Conservation (phyloP, 2,329 filamentous ascomycete species). For the Fusarium liriodendri region DNA sequence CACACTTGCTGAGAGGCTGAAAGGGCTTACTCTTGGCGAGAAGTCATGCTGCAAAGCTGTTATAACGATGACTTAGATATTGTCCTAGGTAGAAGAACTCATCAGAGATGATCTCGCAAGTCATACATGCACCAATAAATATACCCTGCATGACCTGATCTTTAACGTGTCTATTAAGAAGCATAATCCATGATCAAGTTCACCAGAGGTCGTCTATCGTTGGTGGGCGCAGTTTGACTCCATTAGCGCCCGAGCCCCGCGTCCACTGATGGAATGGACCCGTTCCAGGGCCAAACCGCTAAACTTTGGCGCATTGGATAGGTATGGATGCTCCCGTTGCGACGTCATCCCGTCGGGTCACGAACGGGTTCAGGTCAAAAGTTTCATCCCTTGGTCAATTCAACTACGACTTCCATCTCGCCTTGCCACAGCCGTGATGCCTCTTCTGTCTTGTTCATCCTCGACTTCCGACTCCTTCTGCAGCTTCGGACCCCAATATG, state of each 20-base stretch:
- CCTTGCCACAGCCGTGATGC: not conserved
- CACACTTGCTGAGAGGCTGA: not conserved
- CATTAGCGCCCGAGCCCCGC: conserved; percentile 29
- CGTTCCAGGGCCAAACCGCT: conserved; percentile 10
- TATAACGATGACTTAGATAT: not conserved
- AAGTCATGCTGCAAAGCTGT: not conserved
- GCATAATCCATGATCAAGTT: not conserved
- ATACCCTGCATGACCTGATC: not conserved
- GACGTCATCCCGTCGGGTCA: conserved; percentile 13
- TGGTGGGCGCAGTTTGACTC: not conserved
- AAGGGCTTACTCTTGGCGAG: not conserved
- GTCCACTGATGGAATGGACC: not conserved
- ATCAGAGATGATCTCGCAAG: not conserved
- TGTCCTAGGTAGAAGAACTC: not conserved
- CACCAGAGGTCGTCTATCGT: not conserved
- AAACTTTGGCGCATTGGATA: conserved; percentile 10
- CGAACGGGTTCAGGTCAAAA: not conserved
- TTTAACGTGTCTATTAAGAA: not conserved
- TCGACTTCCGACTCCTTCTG: conserved; percentile 1
- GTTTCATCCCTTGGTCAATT: not conserved
- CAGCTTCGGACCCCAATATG: conserved; percentile 12
- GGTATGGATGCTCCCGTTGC: not conserved
- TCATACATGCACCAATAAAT: not conserved
- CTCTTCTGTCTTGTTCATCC: not conserved
- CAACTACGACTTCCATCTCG: not conserved